Base-by-base conservation (phyloP, 1,284 basidiomycete genomes). In the Apiotrichum domesticum region DNA sequence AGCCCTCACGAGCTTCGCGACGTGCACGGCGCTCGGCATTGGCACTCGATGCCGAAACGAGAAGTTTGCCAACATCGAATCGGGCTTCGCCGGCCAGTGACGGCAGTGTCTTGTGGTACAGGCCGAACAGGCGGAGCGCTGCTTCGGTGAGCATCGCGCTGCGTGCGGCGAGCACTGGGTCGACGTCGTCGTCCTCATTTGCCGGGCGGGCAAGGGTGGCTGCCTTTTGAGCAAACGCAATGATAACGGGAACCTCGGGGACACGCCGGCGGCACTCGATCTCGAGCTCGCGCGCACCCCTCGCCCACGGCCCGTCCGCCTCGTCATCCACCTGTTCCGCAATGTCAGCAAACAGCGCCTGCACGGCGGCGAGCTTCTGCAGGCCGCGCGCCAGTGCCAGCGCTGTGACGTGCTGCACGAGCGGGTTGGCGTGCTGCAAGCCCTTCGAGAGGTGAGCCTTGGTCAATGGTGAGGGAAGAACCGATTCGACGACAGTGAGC, bases 331-430 rank as follows among this genome's bases (percentile, higher is more conserved):
- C 73, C 2, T 81, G 79, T 0, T 52, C 58, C 51, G 81, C 83
- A 11, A 88, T 79, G 29, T 72, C 68, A 6, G 65, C 67, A 57
- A 92, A 84, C 0, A 79, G 68, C 0, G 74, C 67, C 4, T 83
- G 65, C 0, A 90, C 84, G 0, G 77, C 70, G 0, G 80, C 79
- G 47, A 86, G 85, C 73, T 95, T 94, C 32, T 78, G 70, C 6
- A 94, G 75, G 61, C 84, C 88, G 63, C 86, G 85, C 0, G 82
- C 81, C 1, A 96, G 78, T 0, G 85, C 82, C 1, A 90, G 78
- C 0, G 89, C 88, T 0, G 87, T 86, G 62, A 85, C 85, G 65
- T 94, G 90, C 65, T 89, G 88, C 0, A 95, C 88, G 1, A 97
- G 81, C 0, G 81, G 79, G 10, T 83, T 83, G n/a, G 81, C 41